Conservation (phyloP, 176 grass and related monocot species). For the Aegilops longissima region DNA sequence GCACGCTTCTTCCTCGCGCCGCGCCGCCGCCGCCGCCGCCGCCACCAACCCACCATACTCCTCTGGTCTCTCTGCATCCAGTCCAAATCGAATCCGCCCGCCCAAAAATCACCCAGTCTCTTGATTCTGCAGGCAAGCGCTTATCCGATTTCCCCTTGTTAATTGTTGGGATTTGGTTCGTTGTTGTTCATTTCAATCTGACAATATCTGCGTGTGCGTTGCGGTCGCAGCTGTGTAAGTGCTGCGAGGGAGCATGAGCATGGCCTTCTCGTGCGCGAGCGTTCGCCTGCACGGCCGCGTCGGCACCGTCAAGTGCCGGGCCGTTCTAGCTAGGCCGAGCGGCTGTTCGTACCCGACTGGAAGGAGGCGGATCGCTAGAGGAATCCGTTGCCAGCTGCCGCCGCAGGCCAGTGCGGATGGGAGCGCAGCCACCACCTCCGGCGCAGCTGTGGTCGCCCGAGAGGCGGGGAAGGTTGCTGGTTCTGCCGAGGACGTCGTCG, state of each 20-base stretch:
- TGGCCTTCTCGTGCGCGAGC: slow-evolving; percentile 43
- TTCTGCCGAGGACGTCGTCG: not conserved
- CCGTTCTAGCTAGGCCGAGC: not conserved
- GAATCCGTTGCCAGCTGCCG: slow-evolving; percentile 26
- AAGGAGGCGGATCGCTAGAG: slow-evolving; percentile 8
- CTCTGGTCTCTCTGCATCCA: not conserved
- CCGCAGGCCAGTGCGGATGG: slow-evolving; percentile 20
- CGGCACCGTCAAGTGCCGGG: slow-evolving; percentile 26
- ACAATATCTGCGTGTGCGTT: not conserved
- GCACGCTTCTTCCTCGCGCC: slow-evolving; percentile 13
- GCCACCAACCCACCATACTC: not conserved
- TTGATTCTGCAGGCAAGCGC: not conserved
- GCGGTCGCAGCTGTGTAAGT: not conserved
- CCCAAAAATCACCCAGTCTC: not conserved
- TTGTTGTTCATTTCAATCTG: slow-evolving; percentile 14
- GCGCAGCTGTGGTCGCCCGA: not conserved
- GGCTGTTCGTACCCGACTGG: not conserved
- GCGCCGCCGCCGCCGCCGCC: slow-evolving; percentile 5
- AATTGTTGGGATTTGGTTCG: not conserved
- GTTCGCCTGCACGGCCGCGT: slow-evolving; percentile 18
- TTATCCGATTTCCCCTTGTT: not conserved
- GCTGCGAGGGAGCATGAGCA: slow-evolving; percentile 32
- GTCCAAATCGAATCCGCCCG: not conserved
- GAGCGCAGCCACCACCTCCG: not conserved
- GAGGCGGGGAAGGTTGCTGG: not conserved